A percentile compares a stretch with the other conserved stretches of the same genome.
phyloP scores from a whole-genome alignment of 2,329 filamentous ascomycete species.

The Daldinia sp. region DNA sequence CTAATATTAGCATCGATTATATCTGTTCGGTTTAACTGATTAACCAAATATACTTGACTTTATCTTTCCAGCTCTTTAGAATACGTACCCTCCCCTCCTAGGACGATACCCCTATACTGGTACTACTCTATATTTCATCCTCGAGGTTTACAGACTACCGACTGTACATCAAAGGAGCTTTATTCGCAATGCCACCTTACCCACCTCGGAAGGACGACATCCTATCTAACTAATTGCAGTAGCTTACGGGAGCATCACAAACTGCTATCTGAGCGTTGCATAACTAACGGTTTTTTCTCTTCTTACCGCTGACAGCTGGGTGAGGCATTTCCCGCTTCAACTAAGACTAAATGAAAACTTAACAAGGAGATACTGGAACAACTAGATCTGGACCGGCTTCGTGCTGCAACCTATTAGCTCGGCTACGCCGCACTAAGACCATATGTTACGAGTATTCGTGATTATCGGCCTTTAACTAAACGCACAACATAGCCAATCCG shows the following conservation, averaged over 20 bases:
- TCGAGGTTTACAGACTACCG: conserved; percentile 7
- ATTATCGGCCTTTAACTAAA: conserved; percentile 32
- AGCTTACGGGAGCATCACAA: conserved; percentile 41
- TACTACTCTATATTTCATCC: conserved; percentile 6
- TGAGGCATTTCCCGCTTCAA: conserved; percentile 43
- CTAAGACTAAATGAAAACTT: conserved; percentile 20
- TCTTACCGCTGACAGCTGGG: conserved; percentile 29
- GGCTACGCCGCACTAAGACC: conserved; percentile 24
- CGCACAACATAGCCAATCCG: conserved; percentile 32
- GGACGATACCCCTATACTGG: conserved; percentile 15
- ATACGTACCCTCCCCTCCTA: conserved; percentile 9
- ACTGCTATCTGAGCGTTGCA: conserved; percentile 37
- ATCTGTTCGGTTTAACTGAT: background rate
- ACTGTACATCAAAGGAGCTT: conserved; percentile 23
- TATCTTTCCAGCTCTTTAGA: conserved; percentile 22
- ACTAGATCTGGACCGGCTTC: conserved; percentile 24
- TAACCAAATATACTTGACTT: conserved; percentile 3
- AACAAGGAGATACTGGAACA: conserved; percentile 14
- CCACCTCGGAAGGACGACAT: conserved; percentile 34
- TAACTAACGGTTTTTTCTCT: conserved; percentile 15
- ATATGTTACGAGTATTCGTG: conserved; percentile 33
- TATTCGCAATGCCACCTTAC: conserved; percentile 34
- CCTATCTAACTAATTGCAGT: conserved; percentile 37
- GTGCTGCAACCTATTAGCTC: conserved; percentile 31
- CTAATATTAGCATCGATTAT: conserved; percentile 33